Evolutionary conservation across 1,139 yeast genomes (phyloP), one percentile per base, ranked within the genome.

Genomic region (Kazachstania sp.): DNA sequence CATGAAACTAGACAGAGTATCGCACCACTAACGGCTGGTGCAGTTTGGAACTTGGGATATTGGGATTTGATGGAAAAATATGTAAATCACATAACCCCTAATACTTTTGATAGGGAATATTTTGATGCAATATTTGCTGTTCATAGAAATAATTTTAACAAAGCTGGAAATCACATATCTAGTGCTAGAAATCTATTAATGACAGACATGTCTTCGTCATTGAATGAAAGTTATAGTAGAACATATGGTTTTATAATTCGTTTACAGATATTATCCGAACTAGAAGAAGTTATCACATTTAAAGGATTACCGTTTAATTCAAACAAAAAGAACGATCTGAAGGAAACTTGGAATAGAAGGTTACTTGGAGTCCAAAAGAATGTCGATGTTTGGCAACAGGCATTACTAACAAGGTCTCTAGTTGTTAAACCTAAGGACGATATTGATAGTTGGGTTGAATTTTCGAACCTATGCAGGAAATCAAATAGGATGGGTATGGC

Each of bases 11-110:
- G 82, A 58, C 72, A 95, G 51, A 79, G 83, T n/a, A 90, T 94
- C 55, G 97, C 98, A 1, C 98, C 98, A 1, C 70, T 94, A 47
- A 98, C 98, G 0, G 98, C 97, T 0, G 97, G 97, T 2, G 97
- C 98, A 0, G 87, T 97, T 0, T 92, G 98, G 98, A 97, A 97
- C n/a, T 72, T 92, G 43, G 92, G 92, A 1, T 94, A 87, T 63
- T 94, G 98, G 98, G 97, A 88, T 58, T 75, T 87, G 59, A 90
- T 94, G 92, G 97, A 87, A 60, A 77, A 85, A 9, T 94, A 90
- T 60, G 88, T 90, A 49, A 73, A 79, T 51, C 95, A 86, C 0
- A 87, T 94, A 95, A 87, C 87, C 55, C 71, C 79, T 1, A 96
- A 87, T 54, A 86, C 96, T 3, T 96, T 97, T 0, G 97, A 94